Evolutionary conservation across 805 yeast genomes (phyloP), one percentile per base, ranked within the genome.

Genomic region (Pichia heedii): DNA sequence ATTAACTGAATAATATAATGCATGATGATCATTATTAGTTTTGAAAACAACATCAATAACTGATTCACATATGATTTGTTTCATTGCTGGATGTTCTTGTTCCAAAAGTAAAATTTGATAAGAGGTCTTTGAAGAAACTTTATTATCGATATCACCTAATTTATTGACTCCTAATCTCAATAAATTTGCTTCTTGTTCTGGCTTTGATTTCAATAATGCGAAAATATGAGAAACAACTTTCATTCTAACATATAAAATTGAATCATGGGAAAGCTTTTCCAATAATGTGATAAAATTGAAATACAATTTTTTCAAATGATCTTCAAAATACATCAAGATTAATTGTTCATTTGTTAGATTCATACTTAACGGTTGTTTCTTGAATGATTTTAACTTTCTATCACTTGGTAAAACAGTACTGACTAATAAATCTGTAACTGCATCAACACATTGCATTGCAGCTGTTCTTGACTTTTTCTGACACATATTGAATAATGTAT

Each of bases 31-130:
- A 30, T 79, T 79, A 47, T 74, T 74, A 40, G 79, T 76, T 55
- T 84, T 77, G 63, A 86, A 81, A 27, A 87, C 69, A 41, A 82
- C 73, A 60, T 93, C 97, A 40, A 84, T 76, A 33, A 90, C 82
- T 5, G 93, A 70, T 49, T 86, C 86, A 34, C 82, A 74, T 33
- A 93, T 71, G 45, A 90, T 77, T 42, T 76, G 67, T 62, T 88
- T 90, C 97, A 93, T 93, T 40, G 93, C 93, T 18, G 98, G 98
- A 61, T 93, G 98, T 4, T 80, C 82, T 61, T 86, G 95, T 61
- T 93, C 84, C 35, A 88, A 65, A 54, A 82, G 81, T 50, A 89
- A 70, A 37, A 93, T 66, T 50, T 81, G 79, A 61, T 77, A 86
- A 5, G 97, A 88, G 1, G 95, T 77, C 57, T 85, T 85, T 1